Evolutionary conservation across 2,329 filamentous ascomycete genomes (phyloP), one percentile per base, ranked within the genome.

Genomic region (Chrysoporthe cubensis): DNA sequence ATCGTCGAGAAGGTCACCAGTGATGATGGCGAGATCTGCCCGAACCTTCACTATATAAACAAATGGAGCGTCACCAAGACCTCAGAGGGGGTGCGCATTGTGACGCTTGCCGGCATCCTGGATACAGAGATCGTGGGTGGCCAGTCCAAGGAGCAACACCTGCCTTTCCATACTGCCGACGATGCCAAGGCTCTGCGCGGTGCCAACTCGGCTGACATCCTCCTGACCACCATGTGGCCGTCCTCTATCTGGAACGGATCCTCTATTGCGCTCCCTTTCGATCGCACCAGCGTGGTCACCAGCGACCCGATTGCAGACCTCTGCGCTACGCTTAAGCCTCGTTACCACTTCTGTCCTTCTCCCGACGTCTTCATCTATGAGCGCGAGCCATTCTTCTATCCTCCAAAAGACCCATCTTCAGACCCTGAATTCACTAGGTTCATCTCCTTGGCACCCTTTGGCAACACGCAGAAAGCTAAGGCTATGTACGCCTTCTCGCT

Each of bases 31-130:
- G 88, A 90, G 73, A 85, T 99, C 21, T 97, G 94, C 76, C 86
- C 90, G n/a, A 98, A 99, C 76, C 86, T 99, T 13, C 92, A 93
- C 79, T 97, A 91, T 74, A 87, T 99, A 0, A 94, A 92, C 67
- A 96, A 96, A 78, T 90, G 93, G 74, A 93, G 92, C 70, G 90
- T 91, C 16, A 91, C 93, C 64, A 98, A 96, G 77, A 98, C 95
- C 0, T 91, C 92, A 0, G 94, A 97, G 72, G 95, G 94, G 1
- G 84, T 98, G 58, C 89, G 91, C 62, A 94, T 99, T 70, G 92
- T 95, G n/a, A 85, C 92, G 0, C 84, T 99, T 0, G 95, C 95
- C 37, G 96, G 96, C 0, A 82, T 84, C 44, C 80, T 93, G 1
- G 88, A 92, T 73, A 76, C 86, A 14, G 84, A 85, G 61, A 82